Evolutionary conservation across 192 early-diverging fungal genomes (phyloP), one percentile per base, ranked within the genome.

Genomic region (Coemansia asiatica): DNA sequence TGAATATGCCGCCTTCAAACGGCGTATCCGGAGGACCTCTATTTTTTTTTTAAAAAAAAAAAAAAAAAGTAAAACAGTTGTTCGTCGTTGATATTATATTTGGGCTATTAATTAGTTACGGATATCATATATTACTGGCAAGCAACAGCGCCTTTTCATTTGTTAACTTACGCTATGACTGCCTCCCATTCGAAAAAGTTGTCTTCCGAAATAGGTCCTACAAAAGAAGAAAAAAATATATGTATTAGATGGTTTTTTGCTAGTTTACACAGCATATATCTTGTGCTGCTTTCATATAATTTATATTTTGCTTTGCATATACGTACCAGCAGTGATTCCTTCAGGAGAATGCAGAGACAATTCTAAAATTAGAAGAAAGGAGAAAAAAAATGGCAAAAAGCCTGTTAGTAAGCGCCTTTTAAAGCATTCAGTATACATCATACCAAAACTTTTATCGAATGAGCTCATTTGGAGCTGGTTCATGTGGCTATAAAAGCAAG

Each of bases 1-100:
- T 86, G 64, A 99, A 98, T 26, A 98, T 85, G 13, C 97, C 97
- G 38, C 90, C 91, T 81, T 98, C 97, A 71, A 94, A 98, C 16
- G 94, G 92, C 15, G 97, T 99, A 48, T 88, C 95, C 51, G 89
- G 88, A 0, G 95, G 95, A 21, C 95, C 93, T 59, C 91, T 94
- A 75, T 60, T 62, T 29, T 59, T 90, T 94, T 69, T 60, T 62
- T 29, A 25, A 40, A 19, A 1, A 21, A 3, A n/a, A 31, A 56
- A 56, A 56, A 56, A 33, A 31, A 31, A 31, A 16, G 55, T n/a
- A 33, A 56, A 33, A n/a, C n/a, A n/a, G n/a, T n/a, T n/a, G n/a
- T n/a, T n/a, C n/a, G n/a, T n/a, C n/a, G n/a, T n/a, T n/a, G n/a
- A n/a, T n/a, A n/a, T n/a, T n/a, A n/a, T n/a, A n/a, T n/a, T n/a